Percentiles rank a stretch among this genome's conserved stretches.
These are phyloP conservation scores for Aspergillus pseudotamarii DNA, from an alignment of 2,329 filamentous ascomycete genomes.

Conservation along the genomic window DNA sequence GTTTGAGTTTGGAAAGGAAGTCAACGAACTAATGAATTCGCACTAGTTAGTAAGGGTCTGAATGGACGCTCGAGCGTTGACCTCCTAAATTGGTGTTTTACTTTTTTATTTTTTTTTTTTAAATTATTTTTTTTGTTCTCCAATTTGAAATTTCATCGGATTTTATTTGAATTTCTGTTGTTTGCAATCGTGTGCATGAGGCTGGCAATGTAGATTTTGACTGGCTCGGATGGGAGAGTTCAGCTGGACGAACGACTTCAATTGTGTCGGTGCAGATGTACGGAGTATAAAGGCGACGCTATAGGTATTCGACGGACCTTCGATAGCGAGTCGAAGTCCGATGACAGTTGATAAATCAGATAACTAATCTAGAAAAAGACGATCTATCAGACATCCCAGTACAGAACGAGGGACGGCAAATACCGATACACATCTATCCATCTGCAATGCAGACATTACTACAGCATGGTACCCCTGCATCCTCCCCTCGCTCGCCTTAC, in stretches of 20 bases:
- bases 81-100: not conserved
- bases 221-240: not conserved
- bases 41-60: constrained; percentile 1
- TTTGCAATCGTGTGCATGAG: not conserved
- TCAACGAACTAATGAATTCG: not conserved
- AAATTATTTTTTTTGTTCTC: not conserved
- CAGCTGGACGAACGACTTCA: not conserved
- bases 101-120: not conserved
- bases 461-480: constrained; percentile 6
- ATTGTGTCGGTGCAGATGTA: not conserved
- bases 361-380: not conserved
- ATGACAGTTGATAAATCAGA: constrained; percentile 3
- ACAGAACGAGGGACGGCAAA: not conserved
- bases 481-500: not conserved
- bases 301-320: not conserved
- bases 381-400: not conserved
- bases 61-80: not conserved
- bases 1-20: not conserved
- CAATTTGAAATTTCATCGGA: too few species aligned
- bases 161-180: not conserved
- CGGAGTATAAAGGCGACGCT: not conserved
- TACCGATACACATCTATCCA: not conserved
- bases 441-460: not conserved
- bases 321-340: not conserved
- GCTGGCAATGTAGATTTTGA: not conserved